phyloP scores from a whole-genome alignment of 805 yeast genomes.

The Ogataea dorogensis region DNA sequence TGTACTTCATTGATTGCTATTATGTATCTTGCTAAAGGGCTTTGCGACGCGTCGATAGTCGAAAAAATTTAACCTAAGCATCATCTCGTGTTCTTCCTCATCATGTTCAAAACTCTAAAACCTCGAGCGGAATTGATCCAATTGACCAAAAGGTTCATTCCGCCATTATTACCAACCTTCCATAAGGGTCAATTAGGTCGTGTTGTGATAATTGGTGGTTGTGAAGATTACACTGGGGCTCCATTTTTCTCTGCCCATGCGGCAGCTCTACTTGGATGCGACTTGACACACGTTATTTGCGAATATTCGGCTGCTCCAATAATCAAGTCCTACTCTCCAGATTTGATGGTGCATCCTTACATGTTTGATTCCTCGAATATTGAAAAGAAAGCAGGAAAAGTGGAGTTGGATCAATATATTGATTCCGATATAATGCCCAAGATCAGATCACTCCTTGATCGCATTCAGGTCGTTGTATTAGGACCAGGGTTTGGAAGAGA shows the following conservation, averaged over 20 bases:
- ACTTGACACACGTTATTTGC: constrained; percentile 87
- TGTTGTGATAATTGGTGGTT: constrained; percentile 86
- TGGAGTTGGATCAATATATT: constrained; percentile 29
- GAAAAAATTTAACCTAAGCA: neutral
- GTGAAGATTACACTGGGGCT: constrained; percentile 96
- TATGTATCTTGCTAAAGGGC: too few species aligned
- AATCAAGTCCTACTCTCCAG: constrained; percentile 86
- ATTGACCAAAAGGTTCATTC: constrained; percentile 57
- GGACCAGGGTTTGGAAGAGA: constrained; percentile 97
- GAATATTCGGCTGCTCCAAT: constrained; percentile 73
- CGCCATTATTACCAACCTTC: constrained; percentile 68
- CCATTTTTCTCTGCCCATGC: constrained; percentile 90
- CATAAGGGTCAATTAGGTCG: constrained; percentile 93
- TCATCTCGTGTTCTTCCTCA: too few species aligned
- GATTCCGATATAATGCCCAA: constrained; percentile 52
- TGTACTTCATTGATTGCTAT: too few species aligned
- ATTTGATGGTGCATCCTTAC: constrained; percentile 95
- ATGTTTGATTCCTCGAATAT: constrained; percentile 47
- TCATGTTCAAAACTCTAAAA: constrained; percentile 12
- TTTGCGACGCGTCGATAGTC: constrained; percentile 8
- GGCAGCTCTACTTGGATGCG: constrained; percentile 82
- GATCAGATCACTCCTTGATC: constrained; percentile 50
- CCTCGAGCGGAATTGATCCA: constrained; percentile 17
- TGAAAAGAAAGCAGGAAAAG: constrained; percentile 1
- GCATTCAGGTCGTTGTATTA: constrained; percentile 79